Evolutionary conservation across 257 asterid species (phyloP).

Genomic region (Pogostemon cablin): DNA sequence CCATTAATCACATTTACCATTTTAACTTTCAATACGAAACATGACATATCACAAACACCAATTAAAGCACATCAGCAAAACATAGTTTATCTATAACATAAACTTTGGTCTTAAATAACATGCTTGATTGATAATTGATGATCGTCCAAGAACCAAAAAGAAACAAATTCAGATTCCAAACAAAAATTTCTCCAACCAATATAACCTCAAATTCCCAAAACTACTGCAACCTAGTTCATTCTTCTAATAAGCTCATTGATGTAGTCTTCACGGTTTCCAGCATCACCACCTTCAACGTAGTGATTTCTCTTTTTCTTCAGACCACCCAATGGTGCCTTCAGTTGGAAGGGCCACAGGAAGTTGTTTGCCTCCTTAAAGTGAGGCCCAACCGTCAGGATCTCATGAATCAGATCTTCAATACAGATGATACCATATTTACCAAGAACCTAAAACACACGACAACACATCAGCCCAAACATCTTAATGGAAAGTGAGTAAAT

Average conservation of each 20-base stretch:
- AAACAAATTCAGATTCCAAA: too few relatives aligned
- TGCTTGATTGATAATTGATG: too few relatives aligned
- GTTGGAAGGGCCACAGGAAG: conserved; percentile 70
- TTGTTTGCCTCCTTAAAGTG: conserved; percentile 67
- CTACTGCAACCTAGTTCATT: conserved; percentile 42
- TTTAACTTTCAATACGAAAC: too few relatives aligned
- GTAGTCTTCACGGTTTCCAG: conserved; percentile 60
- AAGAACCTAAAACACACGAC: conserved; percentile 32
- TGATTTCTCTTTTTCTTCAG: conserved; percentile 65
- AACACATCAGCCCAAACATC: too few relatives aligned
- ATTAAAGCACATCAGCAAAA: too few relatives aligned
- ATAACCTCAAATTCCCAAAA: too few relatives aligned
- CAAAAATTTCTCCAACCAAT: too few relatives aligned
- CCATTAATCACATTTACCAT: too few relatives aligned
- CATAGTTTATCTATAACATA: too few relatives aligned
- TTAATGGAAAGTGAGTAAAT: not conserved
- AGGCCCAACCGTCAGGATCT: conserved; percentile 57
- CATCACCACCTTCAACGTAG: conserved; percentile 69
- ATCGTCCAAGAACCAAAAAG: too few relatives aligned
- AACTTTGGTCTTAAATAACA: too few relatives aligned
- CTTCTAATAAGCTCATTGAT: conserved; percentile 62
- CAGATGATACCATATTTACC: conserved; percentile 57
- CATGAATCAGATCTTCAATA: conserved; percentile 61
- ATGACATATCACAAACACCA: too few relatives aligned
- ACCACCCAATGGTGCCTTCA: conserved; percentile 62